These are phyloP conservation scores for Boletus rufocinnamomeus DNA, from an alignment of 768 basidiomycete genomes.

Conservation along the genomic window DNA sequence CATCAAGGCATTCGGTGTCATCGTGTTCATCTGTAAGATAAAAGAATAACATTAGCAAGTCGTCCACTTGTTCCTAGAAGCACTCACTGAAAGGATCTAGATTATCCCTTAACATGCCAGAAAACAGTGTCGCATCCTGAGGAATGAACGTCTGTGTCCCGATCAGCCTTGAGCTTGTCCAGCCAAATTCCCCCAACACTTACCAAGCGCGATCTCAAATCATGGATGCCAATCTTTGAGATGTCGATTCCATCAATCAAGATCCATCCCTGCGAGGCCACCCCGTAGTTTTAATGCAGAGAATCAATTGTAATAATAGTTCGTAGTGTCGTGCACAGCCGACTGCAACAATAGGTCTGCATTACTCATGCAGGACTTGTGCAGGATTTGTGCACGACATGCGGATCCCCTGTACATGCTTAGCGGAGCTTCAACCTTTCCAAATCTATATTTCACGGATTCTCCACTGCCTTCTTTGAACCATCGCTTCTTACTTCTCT, in stretches of 20 bases:
- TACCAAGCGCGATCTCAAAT: conserved; percentile 74
- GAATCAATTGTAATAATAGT: too few species aligned
- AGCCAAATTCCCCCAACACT: conserved; percentile 26
- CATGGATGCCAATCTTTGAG: conserved; percentile 79
- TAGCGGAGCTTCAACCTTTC: too few species aligned
- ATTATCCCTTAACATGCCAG: conserved; percentile 75
- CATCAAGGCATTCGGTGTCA: conserved; percentile 79
- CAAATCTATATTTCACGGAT: too few species aligned
- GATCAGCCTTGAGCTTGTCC: background rate
- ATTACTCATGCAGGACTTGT: too few species aligned
- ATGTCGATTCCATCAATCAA: conserved; percentile 89
- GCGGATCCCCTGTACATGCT: too few species aligned
- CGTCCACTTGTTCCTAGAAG: background rate
- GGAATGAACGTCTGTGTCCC: conserved; percentile 68
- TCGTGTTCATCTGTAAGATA: conserved; percentile 61
- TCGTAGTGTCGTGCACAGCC: too few species aligned
- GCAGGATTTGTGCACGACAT: too few species aligned
- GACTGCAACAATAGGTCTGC: too few species aligned
- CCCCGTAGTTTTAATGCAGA: too few species aligned
- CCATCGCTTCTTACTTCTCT: too few species aligned
- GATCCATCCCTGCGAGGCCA: conserved; percentile 56
- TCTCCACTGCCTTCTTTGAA: too few species aligned
- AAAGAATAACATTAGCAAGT: background rate
- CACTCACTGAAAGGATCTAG: conserved; percentile 66
- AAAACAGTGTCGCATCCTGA: conserved; percentile 76